Evolutionary conservation across 352 stramenopile genomes (phyloP), one percentile per base, ranked within the genome.

Genomic region (Pythium guiyangense): DNA sequence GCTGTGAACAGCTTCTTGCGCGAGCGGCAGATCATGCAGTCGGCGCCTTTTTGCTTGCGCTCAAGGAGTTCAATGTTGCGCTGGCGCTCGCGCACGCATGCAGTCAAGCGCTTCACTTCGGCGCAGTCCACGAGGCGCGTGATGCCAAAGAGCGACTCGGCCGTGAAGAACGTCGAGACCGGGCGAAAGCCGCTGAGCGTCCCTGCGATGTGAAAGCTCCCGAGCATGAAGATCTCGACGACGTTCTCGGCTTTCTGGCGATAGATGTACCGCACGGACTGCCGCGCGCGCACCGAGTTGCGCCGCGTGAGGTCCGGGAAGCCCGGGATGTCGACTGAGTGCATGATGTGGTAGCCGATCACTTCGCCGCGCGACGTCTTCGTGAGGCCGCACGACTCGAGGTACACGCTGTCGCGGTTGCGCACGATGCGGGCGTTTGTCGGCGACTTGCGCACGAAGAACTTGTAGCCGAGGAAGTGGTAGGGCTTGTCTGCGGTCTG

Each of bases 381-480:
- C 0, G 75, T 85, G 51, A 82, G 60, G 29, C 79, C 79, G 37
- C 62, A 72, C 46, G 68, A 79, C 62, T 87, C 76, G 34, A 87
- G 57, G 57, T 86, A 89, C 22, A 86, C 39, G 25, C 69, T 73
- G 61, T 90, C 74, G 20, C 77, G 72, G 54, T 85, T 71, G 52
- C 79, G 79, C 51, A 86, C 57, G 26, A 84, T 40, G 1, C 63
- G 66, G 0, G 66, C 71, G 37, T 73, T 69, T 26, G 63, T 79
- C 8, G 73, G 67, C 2, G 75, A 73, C 56, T 78, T 77, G 26
- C 69, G 65, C 48, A 79, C 77, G 40, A 87, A 71, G 59, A 77
- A 90, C 63, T 90, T 90, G 66, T 82, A 85, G 6, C 77, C 77
- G 40, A 90, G 66, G 48, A 84, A 85, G n/a, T 80, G 67, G 39